Evolutionary conservation across 768 basidiomycete species (phyloP).

Genomic region (Mycena crocata): DNA sequence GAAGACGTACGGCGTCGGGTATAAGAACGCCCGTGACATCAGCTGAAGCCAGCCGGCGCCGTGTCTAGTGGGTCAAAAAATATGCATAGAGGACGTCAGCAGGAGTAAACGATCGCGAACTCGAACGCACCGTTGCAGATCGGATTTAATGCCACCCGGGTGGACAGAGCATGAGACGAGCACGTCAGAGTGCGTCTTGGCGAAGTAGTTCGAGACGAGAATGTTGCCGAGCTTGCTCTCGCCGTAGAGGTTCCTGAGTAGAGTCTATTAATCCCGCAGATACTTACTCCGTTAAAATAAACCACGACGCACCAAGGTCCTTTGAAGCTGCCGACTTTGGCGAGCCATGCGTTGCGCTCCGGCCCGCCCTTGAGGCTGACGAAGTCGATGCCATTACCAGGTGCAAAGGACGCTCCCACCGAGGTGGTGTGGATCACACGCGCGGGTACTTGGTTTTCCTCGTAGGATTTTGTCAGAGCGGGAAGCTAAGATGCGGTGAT

Average conservation of each 20-base stretch:
- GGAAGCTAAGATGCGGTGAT: conserved; percentile 23
- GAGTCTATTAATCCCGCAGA: not conserved
- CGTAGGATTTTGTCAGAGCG: conserved; percentile 32
- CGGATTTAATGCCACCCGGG: conserved; percentile 40
- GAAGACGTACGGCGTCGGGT: conserved; percentile 17
- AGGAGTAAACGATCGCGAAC: not conserved
- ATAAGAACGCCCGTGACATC: not conserved
- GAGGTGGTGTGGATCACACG: conserved; percentile 42
- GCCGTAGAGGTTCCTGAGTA: conserved; percentile 12
- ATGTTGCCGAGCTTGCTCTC: conserved; percentile 40
- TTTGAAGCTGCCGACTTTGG: not conserved
- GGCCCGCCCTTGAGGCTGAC: conserved; percentile 20
- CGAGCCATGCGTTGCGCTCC: conserved; percentile 23
- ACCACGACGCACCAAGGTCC: conserved; percentile 38
- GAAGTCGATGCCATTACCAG: conserved; percentile 9
- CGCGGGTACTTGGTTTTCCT: conserved; percentile 32
- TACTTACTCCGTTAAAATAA: not conserved
- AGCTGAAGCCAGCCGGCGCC: conserved; percentile 4
- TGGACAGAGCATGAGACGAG: conserved; percentile 42
- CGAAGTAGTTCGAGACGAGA: conserved; percentile 42
- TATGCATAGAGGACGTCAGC: not conserved
- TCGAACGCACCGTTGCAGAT: conserved; percentile 31
- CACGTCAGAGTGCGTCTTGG: conserved; percentile 40
- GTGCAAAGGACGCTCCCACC: not conserved
- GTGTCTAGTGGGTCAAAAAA: not conserved